phyloP scores from a whole-genome alignment of 495 filamentous ascomycete species.

The Penicillium maclennaniae region DNA sequence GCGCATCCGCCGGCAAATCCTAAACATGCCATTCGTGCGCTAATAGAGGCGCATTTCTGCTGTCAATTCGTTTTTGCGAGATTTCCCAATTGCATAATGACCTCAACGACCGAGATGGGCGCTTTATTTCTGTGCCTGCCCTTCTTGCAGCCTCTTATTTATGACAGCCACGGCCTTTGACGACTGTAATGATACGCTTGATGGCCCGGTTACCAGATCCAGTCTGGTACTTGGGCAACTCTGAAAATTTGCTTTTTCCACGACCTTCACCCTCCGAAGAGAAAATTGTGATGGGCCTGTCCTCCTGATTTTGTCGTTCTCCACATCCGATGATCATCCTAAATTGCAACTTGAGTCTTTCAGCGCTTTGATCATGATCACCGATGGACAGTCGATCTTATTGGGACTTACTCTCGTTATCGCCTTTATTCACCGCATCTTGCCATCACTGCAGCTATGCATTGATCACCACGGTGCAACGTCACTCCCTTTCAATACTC shows the following conservation, averaged over 20 bases:
- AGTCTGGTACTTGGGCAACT: neutral
- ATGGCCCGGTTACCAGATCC: constrained; percentile 8
- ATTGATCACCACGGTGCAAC: constrained; percentile 1
- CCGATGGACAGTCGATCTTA: constrained; percentile 1
- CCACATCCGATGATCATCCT: neutral
- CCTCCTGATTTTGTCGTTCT: constrained; percentile 2
- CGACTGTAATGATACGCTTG: constrained; percentile 37
- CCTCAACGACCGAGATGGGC: constrained; percentile 27
- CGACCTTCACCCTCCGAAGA: constrained; percentile 14
- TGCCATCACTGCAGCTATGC: neutral
- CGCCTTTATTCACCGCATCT: constrained; percentile 1
- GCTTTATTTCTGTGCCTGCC: constrained; percentile 3
- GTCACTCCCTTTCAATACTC: constrained; percentile 17
- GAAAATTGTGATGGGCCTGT: constrained; percentile 27
- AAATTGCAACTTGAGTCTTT: neutral
- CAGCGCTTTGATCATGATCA: neutral
- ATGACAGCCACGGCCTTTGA: constrained; percentile 41
- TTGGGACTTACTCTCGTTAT: constrained; percentile 11
- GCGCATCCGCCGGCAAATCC: constrained; percentile 43
- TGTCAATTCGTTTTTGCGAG: constrained; percentile 21
- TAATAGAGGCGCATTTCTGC: constrained; percentile 21
- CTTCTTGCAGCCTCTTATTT: constrained; percentile 18
- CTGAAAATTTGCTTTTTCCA: constrained; percentile 7
- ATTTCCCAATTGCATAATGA: constrained; percentile 27
- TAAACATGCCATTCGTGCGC: constrained; percentile 39